Evolutionary conservation across 2,329 filamentous ascomycete genomes (phyloP).

Genomic region (Cryphonectria parasitica): DNA sequence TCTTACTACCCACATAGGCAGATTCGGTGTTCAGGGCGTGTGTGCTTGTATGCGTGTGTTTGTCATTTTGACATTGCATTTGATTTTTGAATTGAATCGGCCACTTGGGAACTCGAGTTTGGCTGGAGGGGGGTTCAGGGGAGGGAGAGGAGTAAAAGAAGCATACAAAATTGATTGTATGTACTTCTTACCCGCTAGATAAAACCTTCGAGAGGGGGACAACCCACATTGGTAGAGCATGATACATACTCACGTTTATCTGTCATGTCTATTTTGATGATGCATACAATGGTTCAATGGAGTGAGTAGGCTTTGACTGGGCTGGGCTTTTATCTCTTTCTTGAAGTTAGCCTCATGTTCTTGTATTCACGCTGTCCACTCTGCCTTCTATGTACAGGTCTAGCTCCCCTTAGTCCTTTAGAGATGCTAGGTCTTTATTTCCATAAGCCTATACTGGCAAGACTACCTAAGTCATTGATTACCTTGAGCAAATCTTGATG

Average conservation of each 20-base stretch:
- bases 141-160: background rate
- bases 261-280: background rate
- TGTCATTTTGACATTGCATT: conserved; percentile 20
- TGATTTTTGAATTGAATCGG: conserved; percentile 21
- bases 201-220: background rate
- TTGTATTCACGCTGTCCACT: background rate
- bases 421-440: background rate
- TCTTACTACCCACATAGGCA: conserved; percentile 23
- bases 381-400: background rate
- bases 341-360: background rate
- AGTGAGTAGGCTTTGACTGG: background rate
- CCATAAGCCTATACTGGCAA: background rate
- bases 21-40: conserved; percentile 26
- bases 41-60: background rate
- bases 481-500: background rate
- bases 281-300: background rate
- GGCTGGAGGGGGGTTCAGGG: background rate
- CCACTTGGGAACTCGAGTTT: conserved; percentile 14
- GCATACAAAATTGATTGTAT: background rate
- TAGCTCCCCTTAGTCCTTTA: background rate
- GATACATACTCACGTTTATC: conserved; percentile 1
- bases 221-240: conserved; percentile 5
- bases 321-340: background rate
- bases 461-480: background rate
- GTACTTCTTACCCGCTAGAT: conserved; percentile 1